Percentiles rank a stretch among this genome's conserved stretches.
These are phyloP conservation scores for Jamesozyma rosinii DNA, from an alignment of 805 yeast species.

Conservation along the genomic window DNA sequence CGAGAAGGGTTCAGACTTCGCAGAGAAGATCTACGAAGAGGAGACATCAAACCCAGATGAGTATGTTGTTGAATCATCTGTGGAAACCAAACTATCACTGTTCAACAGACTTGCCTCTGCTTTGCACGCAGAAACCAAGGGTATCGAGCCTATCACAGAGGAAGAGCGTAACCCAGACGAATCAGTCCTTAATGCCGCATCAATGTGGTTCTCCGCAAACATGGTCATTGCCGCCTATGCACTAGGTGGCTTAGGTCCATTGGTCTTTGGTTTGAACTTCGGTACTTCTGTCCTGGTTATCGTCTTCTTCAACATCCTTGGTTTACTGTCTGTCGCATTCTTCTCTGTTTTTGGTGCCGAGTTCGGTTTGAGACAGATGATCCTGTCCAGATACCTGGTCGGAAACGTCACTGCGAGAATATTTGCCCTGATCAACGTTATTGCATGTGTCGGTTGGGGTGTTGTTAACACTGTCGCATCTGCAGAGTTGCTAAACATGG, in stretches of 20 bases:
- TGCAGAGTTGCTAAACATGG: slow-evolving; percentile 72
- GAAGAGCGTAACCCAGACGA: slow-evolving; percentile 58
- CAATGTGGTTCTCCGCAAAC: slow-evolving; percentile 90
- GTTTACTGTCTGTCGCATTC: slow-evolving; percentile 70
- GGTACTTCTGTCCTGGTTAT: slow-evolving; percentile 62
- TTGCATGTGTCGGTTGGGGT: slow-evolving; percentile 93
- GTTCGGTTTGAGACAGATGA: slow-evolving; percentile 82
- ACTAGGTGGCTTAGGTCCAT: slow-evolving; percentile 61
- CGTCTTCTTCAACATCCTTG: slow-evolving; percentile 64
- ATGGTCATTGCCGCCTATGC: slow-evolving; percentile 78
- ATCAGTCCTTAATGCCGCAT: slow-evolving; percentile 57
- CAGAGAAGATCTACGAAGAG: not conserved
- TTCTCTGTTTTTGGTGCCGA: slow-evolving; percentile 77
- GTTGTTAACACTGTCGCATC: slow-evolving; percentile 84
- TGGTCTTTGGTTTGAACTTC: slow-evolving; percentile 58
- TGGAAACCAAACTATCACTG: slow-evolving; percentile 11
- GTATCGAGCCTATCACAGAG: slow-evolving; percentile 73
- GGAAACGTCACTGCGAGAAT: slow-evolving; percentile 71
- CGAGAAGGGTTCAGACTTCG: not conserved
- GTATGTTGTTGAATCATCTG: slow-evolving; percentile 12
- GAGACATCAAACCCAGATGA: slow-evolving; percentile 3
- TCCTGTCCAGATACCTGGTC: slow-evolving; percentile 63
- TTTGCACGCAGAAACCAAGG: slow-evolving; percentile 52
- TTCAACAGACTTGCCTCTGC: slow-evolving; percentile 16
- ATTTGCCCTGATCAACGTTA: slow-evolving; percentile 63